These are phyloP conservation scores for Lipomyces yarrowii DNA, from an alignment of 1,139 yeast genomes.

Conservation along the genomic window DNA sequence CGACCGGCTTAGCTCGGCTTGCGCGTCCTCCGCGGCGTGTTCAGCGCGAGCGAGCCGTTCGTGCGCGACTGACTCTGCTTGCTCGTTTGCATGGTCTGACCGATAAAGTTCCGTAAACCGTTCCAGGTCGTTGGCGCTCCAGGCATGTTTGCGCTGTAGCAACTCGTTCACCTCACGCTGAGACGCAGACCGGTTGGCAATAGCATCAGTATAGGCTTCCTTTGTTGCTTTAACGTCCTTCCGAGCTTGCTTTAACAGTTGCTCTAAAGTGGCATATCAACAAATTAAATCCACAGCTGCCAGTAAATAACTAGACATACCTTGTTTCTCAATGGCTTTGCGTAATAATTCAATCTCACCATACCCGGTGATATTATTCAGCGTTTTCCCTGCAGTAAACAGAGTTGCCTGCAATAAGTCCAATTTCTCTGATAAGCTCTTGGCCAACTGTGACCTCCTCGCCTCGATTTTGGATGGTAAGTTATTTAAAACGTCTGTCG, in stretches of 20 bases:
- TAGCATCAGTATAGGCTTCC: constrained; percentile 60
- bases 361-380: constrained; percentile 93
- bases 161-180: constrained; percentile 89
- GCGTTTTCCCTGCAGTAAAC: constrained; percentile 68
- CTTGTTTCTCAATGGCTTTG: constrained; percentile 53
- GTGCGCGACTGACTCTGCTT: constrained; percentile 59
- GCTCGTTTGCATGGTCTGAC: constrained; percentile 77
- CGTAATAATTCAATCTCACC: constrained; percentile 76
- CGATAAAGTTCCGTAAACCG: constrained; percentile 79
- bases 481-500: constrained; percentile 11
- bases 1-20: constrained; percentile 68
- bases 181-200: constrained; percentile 64
- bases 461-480: constrained; percentile 27
- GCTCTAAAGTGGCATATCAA: constrained; percentile 44
- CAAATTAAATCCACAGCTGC: not conserved
- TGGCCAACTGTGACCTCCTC: constrained; percentile 51
- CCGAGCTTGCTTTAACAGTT: constrained; percentile 55
- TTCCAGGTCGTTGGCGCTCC: constrained; percentile 80
- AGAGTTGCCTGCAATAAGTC: constrained; percentile 68
- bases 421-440: constrained; percentile 56
- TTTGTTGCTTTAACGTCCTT: constrained; percentile 55
- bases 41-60: constrained; percentile 59
- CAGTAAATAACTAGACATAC: not conserved
- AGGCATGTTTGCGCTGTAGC: constrained; percentile 78
- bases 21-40: constrained; percentile 65